A percentile compares a stretch with the other conserved stretches of the same genome.
These are phyloP conservation scores for Apium graveolens DNA, from an alignment of 129 eudicot species.

Conservation along the genomic window DNA sequence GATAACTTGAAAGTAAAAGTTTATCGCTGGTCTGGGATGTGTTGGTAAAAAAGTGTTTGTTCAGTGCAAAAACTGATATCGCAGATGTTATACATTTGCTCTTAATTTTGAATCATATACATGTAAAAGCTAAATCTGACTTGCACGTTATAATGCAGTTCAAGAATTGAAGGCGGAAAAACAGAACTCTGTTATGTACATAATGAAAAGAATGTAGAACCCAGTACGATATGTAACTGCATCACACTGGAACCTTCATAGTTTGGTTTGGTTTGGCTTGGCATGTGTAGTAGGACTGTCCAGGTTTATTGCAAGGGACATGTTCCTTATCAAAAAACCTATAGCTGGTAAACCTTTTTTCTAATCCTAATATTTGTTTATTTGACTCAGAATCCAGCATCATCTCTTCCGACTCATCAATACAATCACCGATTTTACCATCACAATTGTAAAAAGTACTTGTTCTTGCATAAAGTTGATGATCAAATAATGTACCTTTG, in stretches of 20 bases:
- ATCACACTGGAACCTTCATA: background rate
- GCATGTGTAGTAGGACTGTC: conserved; percentile 1
- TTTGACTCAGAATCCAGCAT: background rate
- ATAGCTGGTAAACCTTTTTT: background rate
- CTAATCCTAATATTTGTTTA: background rate
- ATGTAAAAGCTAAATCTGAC: background rate
- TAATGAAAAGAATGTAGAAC: background rate
- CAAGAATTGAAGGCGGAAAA: background rate
- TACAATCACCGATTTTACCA: background rate
- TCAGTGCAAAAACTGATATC: background rate
- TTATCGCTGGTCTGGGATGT: background rate
- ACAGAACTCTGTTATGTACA: background rate
- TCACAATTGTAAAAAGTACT: background rate
- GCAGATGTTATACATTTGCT: background rate
- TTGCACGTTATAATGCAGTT: background rate
- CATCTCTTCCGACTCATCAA: background rate
- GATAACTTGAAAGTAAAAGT: background rate
- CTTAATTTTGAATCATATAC: background rate
- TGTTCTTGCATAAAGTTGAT: background rate
- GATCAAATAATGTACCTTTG: background rate
- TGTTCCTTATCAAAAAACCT: background rate
- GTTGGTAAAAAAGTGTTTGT: background rate
- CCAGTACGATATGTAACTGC: background rate
- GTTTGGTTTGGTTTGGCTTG: background rate
- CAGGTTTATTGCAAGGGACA: conserved; percentile 1